Evolutionary conservation across 2,329 filamentous ascomycete species (phyloP), one percentile per base, ranked within the genome.

Genomic region (Lecanicillium sp.): DNA sequence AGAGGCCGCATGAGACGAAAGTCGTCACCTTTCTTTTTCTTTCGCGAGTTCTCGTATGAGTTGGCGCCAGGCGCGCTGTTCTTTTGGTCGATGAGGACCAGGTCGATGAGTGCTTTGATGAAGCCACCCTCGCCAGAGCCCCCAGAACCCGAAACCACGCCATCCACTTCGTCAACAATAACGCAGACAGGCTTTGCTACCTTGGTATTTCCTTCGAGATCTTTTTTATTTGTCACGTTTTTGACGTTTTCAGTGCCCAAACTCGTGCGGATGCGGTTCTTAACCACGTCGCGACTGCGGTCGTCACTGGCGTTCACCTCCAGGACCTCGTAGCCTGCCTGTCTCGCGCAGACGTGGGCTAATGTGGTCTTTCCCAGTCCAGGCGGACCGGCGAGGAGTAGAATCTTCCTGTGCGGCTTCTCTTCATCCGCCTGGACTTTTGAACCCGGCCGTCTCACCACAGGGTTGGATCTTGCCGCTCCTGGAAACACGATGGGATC

Each of bases 261-360:
- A 63, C 88, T 91, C 49, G 95, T 95, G 56, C 87, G 79, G 55
- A 98, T 96, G 14, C 90, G 79, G 6, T 88, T 89, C 62, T 87
- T 93, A 29, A 98, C 93, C 2, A 98, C 89, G 59, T 91, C 83
- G 24, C 79, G 78, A 60, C 89, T 95, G 58, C 93, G 79, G 62
- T 98, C 94, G 61, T 98, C 93, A 58, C 91, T 97, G 8, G 94
- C 93, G 59, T 98, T 98, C 67, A 98, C 95, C 63, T 98, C 93
- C 61, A 97, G 79, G 1, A 95, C 87, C 60, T 97, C 93, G 59
- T 98, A 98, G 0, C 93, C 93, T 5, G 93, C 93, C 67, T 98
- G 93, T 56, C 77, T 84, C 0, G 94, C 94, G 62, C 93, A 97
- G 0, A 98, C 93, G 66, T 98, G 93, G 2, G 93, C 93, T 40